Evolutionary conservation across 805 yeast genomes (phyloP).

Genomic region (Myxozyma udenii): DNA sequence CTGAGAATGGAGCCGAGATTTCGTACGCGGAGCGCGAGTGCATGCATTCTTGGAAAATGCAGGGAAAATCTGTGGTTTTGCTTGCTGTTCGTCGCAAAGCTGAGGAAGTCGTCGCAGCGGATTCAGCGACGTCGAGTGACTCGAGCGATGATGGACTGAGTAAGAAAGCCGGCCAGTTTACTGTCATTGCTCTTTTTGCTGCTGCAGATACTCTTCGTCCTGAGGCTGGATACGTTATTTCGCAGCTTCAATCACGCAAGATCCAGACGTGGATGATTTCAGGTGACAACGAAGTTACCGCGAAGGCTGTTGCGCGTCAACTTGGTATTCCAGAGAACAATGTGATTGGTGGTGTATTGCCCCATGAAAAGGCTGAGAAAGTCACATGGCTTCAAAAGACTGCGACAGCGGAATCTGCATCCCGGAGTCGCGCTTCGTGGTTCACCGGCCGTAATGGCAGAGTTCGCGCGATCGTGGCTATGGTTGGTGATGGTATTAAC

Average conservation of each 20-base stretch:
- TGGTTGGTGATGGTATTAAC: constrained; percentile 83
- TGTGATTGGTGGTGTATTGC: constrained; percentile 68
- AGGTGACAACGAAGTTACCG: constrained; percentile 69
- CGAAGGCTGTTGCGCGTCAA: constrained; percentile 61
- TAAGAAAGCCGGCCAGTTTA: constrained; percentile 38
- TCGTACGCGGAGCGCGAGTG: constrained; percentile 39
- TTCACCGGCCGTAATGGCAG: constrained; percentile 24
- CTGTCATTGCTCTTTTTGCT: constrained; percentile 49
- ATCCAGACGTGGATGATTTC: constrained; percentile 72
- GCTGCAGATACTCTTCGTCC: constrained; percentile 54
- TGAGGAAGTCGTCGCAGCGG: not conserved
- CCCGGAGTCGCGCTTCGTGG: constrained; percentile 11
- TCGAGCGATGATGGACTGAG: constrained; percentile 32
- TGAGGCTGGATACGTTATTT: constrained; percentile 55
- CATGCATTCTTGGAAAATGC: constrained; percentile 54
- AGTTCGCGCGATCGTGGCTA: constrained; percentile 51
- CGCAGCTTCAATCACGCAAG: constrained; percentile 41
- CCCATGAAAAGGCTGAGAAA: constrained; percentile 65
- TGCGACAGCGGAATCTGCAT: constrained; percentile 19
- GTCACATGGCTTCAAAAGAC: constrained; percentile 54
- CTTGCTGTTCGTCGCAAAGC: constrained; percentile 44
- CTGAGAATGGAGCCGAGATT: constrained; percentile 46
- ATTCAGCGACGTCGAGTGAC: constrained; percentile 15
- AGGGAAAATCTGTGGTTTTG: constrained; percentile 62
- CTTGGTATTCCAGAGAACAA: constrained; percentile 53